Evolutionary conservation across 495 filamentous ascomycete genomes (phyloP).

Genomic region (Hypomontagnella submonticulosa): DNA sequence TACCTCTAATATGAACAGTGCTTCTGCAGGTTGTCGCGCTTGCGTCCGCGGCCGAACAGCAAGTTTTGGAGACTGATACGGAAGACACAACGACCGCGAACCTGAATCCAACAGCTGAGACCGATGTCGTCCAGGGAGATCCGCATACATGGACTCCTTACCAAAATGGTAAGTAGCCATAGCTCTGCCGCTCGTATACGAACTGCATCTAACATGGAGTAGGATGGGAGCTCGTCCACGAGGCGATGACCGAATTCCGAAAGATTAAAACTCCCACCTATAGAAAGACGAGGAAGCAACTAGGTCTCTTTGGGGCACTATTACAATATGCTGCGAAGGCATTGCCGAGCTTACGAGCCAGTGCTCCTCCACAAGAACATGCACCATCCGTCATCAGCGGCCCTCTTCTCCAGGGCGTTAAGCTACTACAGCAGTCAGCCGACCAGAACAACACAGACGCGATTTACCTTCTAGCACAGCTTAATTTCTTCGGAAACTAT

Average conservation of each 20-base stretch:
- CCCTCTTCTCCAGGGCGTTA: conserved; percentile 69
- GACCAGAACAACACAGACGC: conserved; percentile 84
- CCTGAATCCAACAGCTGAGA: conserved; percentile 46
- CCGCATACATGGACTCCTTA: conserved; percentile 44
- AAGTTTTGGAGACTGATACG: conserved; percentile 47
- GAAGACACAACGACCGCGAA: conserved; percentile 41
- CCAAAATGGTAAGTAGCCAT: conserved; percentile 44
- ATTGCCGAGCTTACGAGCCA: conserved; percentile 56
- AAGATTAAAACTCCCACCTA: conserved; percentile 54
- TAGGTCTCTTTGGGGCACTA: conserved; percentile 52
- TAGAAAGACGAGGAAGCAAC: conserved; percentile 50
- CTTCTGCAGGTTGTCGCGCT: conserved; percentile 58
- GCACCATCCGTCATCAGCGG: conserved; percentile 45
- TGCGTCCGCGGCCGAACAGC: conserved; percentile 50
- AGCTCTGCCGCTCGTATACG: neutral
- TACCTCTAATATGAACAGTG: conserved; percentile 47
- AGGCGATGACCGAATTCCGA: conserved; percentile 55
- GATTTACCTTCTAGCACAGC: conserved; percentile 88
- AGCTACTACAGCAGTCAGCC: conserved; percentile 79
- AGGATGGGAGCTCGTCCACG: conserved; percentile 59
- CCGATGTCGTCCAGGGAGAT: conserved; percentile 39
- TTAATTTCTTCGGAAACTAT: conserved; percentile 97
- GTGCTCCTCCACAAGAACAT: conserved; percentile 51
- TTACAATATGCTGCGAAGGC: conserved; percentile 53
- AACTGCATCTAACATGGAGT: conserved; percentile 22